Conservation (phyloP, 176 grass and related monocot species). For the Oryza nivara region DNA sequence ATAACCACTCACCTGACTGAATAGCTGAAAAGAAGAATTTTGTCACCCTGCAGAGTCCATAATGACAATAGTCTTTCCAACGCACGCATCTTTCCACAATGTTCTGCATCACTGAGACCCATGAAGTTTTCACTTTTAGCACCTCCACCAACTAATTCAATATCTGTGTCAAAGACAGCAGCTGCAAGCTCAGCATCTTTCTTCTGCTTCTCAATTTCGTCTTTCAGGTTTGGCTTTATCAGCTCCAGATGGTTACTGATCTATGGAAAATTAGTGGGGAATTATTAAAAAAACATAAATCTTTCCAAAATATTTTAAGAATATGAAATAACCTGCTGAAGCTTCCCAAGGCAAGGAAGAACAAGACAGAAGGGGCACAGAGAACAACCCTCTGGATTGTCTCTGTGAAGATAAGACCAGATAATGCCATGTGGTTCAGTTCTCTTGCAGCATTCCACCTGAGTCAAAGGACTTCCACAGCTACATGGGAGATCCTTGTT, state of each 20-base stretch:
- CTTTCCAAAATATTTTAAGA: constrained; percentile 27
- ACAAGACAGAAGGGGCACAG: constrained; percentile 92
- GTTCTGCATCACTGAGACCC: constrained; percentile 86
- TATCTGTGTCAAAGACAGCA: constrained; percentile 75
- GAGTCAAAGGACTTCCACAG: constrained; percentile 84
- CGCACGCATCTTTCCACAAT: constrained; percentile 95
- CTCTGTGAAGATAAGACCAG: constrained; percentile 95
- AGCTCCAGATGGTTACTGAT: constrained; percentile 97
- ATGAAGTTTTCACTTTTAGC: constrained; percentile 91
- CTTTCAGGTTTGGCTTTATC: constrained; percentile 94
- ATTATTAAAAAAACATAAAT: constrained; percentile 34
- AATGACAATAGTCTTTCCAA: constrained; percentile 75
- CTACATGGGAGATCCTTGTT: constrained; percentile 89
- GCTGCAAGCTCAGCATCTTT: constrained; percentile 93
- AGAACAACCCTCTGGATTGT: constrained; percentile 81
- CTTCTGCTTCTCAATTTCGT: constrained; percentile 91
- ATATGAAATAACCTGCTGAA: constrained; percentile 77
- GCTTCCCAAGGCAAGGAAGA: constrained; percentile 96
- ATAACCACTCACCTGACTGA: constrained; percentile 75
- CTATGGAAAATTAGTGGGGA: constrained; percentile 40
- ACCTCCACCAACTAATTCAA: constrained; percentile 78
- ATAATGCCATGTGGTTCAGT: constrained; percentile 85
- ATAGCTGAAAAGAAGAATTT: constrained; percentile 97
- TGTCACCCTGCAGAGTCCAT: constrained; percentile 81
- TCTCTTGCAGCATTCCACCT: constrained; percentile 86